These are phyloP conservation scores for Coprinopsis cinerea DNA, from an alignment of 768 basidiomycete genomes.

Conservation along the genomic window DNA sequence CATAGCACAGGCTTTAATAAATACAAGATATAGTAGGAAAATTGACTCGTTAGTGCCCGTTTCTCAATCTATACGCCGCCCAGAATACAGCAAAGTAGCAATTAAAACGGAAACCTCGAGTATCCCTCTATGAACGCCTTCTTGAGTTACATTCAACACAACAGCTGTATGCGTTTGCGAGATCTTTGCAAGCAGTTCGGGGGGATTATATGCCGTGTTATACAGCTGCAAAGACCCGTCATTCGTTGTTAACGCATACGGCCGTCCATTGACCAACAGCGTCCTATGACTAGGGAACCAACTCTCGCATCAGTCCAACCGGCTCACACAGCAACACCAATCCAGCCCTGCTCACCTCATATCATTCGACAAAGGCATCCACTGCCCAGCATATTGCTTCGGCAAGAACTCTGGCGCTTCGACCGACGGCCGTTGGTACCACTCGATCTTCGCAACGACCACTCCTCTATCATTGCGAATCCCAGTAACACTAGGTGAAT, in stretches of 20 bases:
- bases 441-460: slow-evolving; percentile 3
- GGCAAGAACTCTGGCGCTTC: slow-evolving; percentile 4
- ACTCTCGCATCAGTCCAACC: neutral
- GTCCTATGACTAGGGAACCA: slow-evolving; percentile 4
- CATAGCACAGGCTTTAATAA: no score
- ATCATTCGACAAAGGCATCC: slow-evolving; percentile 5
- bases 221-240: slow-evolving; percentile 7
- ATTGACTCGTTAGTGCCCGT: neutral
- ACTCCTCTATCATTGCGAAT: slow-evolving; percentile 4
- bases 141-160: slow-evolving; percentile 5
- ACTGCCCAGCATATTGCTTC: slow-evolving; percentile 2
- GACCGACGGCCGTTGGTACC: slow-evolving; percentile 5
- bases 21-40: no score
- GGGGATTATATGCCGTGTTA: slow-evolving; percentile 10
- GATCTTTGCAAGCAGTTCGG: slow-evolving; percentile 4
- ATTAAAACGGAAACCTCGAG: slow-evolving; percentile 7
- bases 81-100: slow-evolving; percentile 7
- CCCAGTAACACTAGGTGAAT: neutral
- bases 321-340: neutral
- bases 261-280: slow-evolving; percentile 8
- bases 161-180: neutral
- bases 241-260: slow-evolving; percentile 7
- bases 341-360: slow-evolving; percentile 5
- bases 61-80: slow-evolving; percentile 3
- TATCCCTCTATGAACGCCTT: slow-evolving; percentile 6